A percentile compares a stretch with the other conserved stretches of the same genome.
Evolutionary conservation across 495 filamentous ascomycete genomes (phyloP).

Genomic region (Sphaerosporella brunnea): DNA sequence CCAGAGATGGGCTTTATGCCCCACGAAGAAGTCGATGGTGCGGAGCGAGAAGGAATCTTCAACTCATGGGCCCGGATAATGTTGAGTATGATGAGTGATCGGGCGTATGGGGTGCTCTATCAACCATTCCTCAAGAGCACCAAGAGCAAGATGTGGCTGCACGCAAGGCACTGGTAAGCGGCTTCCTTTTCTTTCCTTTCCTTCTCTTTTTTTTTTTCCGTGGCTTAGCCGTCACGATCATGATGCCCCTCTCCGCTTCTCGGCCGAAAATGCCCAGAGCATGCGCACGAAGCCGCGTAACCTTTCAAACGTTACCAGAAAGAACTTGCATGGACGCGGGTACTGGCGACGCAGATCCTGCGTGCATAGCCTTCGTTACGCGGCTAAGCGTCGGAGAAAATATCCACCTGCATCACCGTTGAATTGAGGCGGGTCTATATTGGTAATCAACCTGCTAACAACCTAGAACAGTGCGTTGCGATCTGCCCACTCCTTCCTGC

Average conservation of each 20-base stretch:
- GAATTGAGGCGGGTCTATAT: neutral
- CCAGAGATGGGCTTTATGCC: slow-evolving; percentile 24
- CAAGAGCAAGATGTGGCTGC: slow-evolving; percentile 38
- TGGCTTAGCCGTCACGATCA: too few species aligned
- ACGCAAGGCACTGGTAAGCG: slow-evolving; percentile 35
- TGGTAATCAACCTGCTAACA: slow-evolving; percentile 3
- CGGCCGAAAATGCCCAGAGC: too few species aligned
- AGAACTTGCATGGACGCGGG: neutral
- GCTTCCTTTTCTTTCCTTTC: slow-evolving; percentile 2
- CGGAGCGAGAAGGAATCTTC: slow-evolving; percentile 14
- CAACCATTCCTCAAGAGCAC: slow-evolving; percentile 40
- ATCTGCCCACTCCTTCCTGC: slow-evolving; percentile 39
- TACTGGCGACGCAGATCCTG: neutral
- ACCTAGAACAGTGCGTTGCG: slow-evolving; percentile 32
- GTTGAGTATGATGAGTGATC: slow-evolving; percentile 18
- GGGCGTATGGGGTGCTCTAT: slow-evolving; percentile 38
- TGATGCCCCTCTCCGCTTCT: too few species aligned
- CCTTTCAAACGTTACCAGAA: too few species aligned
- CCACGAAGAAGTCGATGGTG: slow-evolving; percentile 2
- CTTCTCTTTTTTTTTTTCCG: too few species aligned
- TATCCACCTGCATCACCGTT: neutral
- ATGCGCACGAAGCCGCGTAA: neutral
- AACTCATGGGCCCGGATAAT: slow-evolving; percentile 24
- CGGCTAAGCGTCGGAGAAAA: neutral
- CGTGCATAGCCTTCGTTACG: neutral